phyloP scores from a whole-genome alignment of 2,329 filamentous ascomycete genomes.

The Chalara sp. region DNA sequence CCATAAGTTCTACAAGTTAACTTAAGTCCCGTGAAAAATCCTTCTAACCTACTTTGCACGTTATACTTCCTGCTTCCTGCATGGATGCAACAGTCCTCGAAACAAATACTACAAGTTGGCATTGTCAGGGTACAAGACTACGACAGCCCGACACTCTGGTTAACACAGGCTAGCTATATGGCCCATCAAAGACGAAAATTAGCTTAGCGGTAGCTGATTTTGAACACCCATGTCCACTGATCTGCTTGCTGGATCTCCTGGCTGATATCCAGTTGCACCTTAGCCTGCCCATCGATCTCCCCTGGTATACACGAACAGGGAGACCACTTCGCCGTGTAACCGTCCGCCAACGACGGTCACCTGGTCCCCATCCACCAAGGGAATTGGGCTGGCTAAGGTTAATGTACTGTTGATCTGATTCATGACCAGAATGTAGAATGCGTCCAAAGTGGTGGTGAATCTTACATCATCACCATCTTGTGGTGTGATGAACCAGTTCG shows the following conservation, averaged over 20 bases:
- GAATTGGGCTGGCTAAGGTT: conserved; percentile 1
- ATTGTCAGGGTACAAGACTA: no score
- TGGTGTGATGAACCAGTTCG: conserved; percentile 33
- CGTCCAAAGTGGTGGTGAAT: conserved; percentile 7
- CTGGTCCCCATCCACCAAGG: conserved; percentile 4
- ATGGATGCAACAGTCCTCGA: no score
- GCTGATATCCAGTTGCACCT: neutral
- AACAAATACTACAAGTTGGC: no score
- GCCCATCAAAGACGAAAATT: no score
- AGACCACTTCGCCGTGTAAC: neutral
- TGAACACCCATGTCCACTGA: neutral
- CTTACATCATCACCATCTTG: conserved; percentile 17
- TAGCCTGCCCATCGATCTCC: neutral
- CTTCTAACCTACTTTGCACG: no score
- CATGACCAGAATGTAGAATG: conserved; percentile 6
- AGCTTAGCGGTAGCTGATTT: neutral
- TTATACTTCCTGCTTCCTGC: no score
- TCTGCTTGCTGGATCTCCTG: neutral
- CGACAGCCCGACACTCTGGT: no score
- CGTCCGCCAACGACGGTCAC: conserved; percentile 5
- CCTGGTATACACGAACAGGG: neutral
- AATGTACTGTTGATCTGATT: neutral
- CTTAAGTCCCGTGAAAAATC: no score
- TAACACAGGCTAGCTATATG: no score
- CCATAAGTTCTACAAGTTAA: no score